Base-by-base conservation (phyloP, 306 rosid species). In the Quercus aquifolioides region DNA sequence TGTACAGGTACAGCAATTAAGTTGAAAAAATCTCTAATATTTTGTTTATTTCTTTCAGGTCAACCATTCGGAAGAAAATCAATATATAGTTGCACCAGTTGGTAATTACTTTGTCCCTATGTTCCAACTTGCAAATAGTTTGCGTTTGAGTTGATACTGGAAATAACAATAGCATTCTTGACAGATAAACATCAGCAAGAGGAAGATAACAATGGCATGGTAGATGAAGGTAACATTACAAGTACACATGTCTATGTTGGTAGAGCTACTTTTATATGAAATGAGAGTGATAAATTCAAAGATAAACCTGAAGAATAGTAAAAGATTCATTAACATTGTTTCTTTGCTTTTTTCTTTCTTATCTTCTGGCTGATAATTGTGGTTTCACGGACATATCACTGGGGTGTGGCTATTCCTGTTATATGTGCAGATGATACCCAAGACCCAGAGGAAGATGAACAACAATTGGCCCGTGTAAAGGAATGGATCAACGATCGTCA, bases 391-490 rank as follows among this genome's bases (percentile, higher is more conserved):
- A 67, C 25, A 74, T 57, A 59, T n/a, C 76, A 57, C n/a, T 58
- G 38, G 65, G 74, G 72, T 5, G 31, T 51, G 28, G 19, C 41
- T 62, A 5, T 15, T 59, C 67, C 26, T 13, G n/a, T 82, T 67
- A 18, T 86, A 26, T 74, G 52, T 73, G 75, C 83, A 95, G 98
- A 95, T 65, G 80, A 84, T 82, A 95, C 98, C 60, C 97, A 95
- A 77, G 96, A 90, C 64, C 90, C 96, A 19, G 81, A 81, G 79
- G 97, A 91, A 86, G 92, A 92, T 90, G 96, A 88, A 74, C 91
- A 89, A 56, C 97, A 92, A 78, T 52, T 79, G 59, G 80, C 87
- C 73, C 85, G 98, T 74, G 90, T 95, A 43, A 91, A 88, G 85
- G 96, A 93, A 69, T 91, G 98, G 99, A 91, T 95, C 81, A 85